Evolutionary conservation across 257 asterid genomes (phyloP), one percentile per base, ranked within the genome.

Genomic region (Nicotiana knightiana): DNA sequence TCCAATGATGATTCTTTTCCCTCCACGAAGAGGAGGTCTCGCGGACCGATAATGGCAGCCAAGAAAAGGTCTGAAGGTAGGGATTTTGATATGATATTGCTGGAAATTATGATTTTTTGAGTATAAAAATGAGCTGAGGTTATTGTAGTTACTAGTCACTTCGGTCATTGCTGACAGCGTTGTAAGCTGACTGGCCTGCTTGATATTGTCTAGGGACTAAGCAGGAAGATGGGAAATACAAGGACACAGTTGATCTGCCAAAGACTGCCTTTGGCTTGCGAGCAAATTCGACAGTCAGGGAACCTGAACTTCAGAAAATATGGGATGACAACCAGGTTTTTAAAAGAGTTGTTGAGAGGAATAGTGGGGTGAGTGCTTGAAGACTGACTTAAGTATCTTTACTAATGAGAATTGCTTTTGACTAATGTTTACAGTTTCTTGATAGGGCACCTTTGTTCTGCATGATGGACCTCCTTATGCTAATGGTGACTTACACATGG

Each of bases 401-500:
- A 48, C 53, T 57, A 43, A 63, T 67, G 24, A 73, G 77, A 35
- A 81, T 39, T 81, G 18, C 18, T 77, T 83, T 76, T 82, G 61
- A 78, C 82, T 89, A 86, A 90, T 81, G 77, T 73, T 79, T 83
- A 67, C 80, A 85, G 83, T 63, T 64, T 86, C 59, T 86, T 86
- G 82, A 83, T 94, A 96, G 99, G 99, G 93, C 83, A 89, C 86
- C 84, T 96, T 96, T 87, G 93, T 96, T 86, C 97, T 94, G 81
- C 99, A 96, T 82, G 99, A 96, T 81, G 99, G 99, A 53, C 99
- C 99, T 81, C 99, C 99, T 81, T 96, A 96, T 84, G 99, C 99
- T 46, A 96, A 96, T 89, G 99, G 99, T 67, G 98, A 96, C 91
- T 86, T 96, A 87, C 99, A 96, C 84, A 96, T 96, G 86, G 99